Base-by-base conservation (phyloP, 345 rosid genomes). In the Nasturtium officinale region DNA sequence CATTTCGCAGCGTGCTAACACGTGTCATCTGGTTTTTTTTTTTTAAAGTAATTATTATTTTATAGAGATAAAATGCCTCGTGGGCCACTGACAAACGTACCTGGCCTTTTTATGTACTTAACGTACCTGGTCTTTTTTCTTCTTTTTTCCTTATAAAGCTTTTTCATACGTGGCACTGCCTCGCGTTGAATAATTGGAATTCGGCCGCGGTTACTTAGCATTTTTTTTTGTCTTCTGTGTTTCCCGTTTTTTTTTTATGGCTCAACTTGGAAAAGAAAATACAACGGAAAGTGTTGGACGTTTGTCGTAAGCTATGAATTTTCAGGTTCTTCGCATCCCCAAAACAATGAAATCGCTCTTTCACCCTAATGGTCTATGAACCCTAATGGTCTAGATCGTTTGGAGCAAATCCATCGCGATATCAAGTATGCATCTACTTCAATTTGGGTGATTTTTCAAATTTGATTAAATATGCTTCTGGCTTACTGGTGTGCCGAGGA, bases 381-480 rank as follows among this genome's bases (percentile, higher is more conserved):
- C n/a, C n/a, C n/a, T n/a, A n/a, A n/a, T n/a, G n/a, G n/a, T n/a
- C n/a, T n/a, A n/a, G n/a, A n/a, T n/a, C n/a, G n/a, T n/a, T n/a
- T n/a, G n/a, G n/a, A n/a, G n/a, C n/a, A n/a, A n/a, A n/a, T n/a
- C n/a, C n/a, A n/a, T n/a, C n/a, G n/a, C n/a, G n/a, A n/a, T n/a
- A n/a, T n/a, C n/a, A n/a, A n/a, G n/a, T n/a, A n/a, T n/a, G n/a
- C n/a, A n/a, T n/a, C n/a, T n/a, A n/a, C n/a, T n/a, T n/a, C n/a
- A n/a, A n/a, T n/a, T n/a, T n/a, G n/a, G n/a, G n/a, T n/a, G n/a
- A n/a, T n/a, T n/a, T n/a, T n/a, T n/a, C n/a, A n/a, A n/a, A n/a
- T n/a, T n/a, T n/a, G n/a, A 83, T 87, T 51, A 86, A 85, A 67
- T 91, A 93, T 82, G 89, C 96, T 67, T 80, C 87, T 29, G 79